A percentile compares a stretch with the other conserved stretches of the same genome.
These are phyloP conservation scores for Tarenaya hassleriana DNA, from an alignment of 345 rosid species.

Conservation along the genomic window DNA sequence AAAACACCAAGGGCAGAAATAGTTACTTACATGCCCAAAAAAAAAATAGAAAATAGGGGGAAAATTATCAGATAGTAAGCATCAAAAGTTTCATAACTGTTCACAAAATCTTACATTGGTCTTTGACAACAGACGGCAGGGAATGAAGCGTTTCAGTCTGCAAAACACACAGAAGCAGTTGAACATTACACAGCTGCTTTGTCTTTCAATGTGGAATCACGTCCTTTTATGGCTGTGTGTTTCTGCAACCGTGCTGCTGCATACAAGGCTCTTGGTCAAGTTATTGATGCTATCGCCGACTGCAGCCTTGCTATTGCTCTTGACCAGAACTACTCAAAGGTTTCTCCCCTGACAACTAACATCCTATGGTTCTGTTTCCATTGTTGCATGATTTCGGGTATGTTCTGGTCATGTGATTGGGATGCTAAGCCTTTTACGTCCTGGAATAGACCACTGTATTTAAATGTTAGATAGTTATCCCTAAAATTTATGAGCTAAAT, in stretches of 20 bases:
- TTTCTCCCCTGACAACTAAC: constrained; percentile 25
- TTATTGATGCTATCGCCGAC: constrained; percentile 87
- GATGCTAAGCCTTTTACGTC: constrained; percentile 7
- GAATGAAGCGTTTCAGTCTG: constrained; percentile 89
- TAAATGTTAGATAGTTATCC: constrained; percentile 1
- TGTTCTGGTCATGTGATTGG: constrained; percentile 4
- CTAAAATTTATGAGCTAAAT: too few species aligned
- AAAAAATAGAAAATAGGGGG: background rate
- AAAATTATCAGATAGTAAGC: background rate
- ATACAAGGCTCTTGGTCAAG: constrained; percentile 69
- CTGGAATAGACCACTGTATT: constrained; percentile 3
- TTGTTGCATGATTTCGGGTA: constrained; percentile 2
- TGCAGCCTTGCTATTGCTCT: constrained; percentile 97
- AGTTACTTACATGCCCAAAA: background rate
- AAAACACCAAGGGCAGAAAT: constrained; percentile 2
- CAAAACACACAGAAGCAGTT: constrained; percentile 80
- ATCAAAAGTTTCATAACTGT: constrained; percentile 6
- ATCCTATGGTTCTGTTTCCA: constrained; percentile 8
- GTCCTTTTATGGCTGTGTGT: constrained; percentile 89
- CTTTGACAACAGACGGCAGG: constrained; percentile 58
- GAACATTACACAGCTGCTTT: constrained; percentile 85
- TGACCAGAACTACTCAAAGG: constrained; percentile 82
- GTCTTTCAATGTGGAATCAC: constrained; percentile 71
- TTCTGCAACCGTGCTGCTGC: constrained; percentile 98
- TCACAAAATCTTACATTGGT: constrained; percentile 11